Evolutionary conservation across 2,329 filamentous ascomycete species (phyloP), one percentile per base, ranked within the genome.

Genomic region (Penicillium carneum): DNA sequence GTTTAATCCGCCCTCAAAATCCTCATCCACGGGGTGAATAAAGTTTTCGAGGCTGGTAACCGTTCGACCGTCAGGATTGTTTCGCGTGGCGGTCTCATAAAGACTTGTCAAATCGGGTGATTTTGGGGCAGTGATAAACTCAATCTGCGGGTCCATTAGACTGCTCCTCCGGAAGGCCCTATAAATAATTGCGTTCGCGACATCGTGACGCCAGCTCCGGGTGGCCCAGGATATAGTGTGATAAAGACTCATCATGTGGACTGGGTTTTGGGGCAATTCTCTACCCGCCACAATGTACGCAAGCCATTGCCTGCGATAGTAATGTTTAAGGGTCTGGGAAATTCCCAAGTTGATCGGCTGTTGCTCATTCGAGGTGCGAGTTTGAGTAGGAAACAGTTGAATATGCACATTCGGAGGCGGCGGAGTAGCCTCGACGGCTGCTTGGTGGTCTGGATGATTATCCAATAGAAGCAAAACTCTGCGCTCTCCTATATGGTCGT

Each of bases 381-480:
- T 52, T 23, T 16, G 20, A 12, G 43, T n/a, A 1, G 66, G 68
- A 23, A 70, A 65, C 16, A 54, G 51, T 38, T 61, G 43, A 11
- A 69, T 26, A 20, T 61, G 57, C 3, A 67, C 60, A 50, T 69
- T 66, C 14, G 57, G 29, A 34, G 66, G 58, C 23, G 64, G 60
- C 6, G 56, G 56, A 14, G 52, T 57, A 3, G 47, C 41, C 20
- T 62, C 56, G 18, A 59, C 10, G 2, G 61, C 64, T 12, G 51
- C 56, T 23, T 50, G 36, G 33, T 70, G 67, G 6, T 62, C 65
- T 18, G 52, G 60, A 16, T 65, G 56, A 18, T 61, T 61, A 29
- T 70, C 68, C 4, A 70, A 36, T 9, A 69, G 31, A 34, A 70
- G 63, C 38, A 70, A 36, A 5, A 69, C 65, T 46, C 62, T 31